Evolutionary conservation across 2,329 filamentous ascomycete genomes (phyloP), one percentile per base, ranked within the genome.

Genomic region (Cadophora gregata): DNA sequence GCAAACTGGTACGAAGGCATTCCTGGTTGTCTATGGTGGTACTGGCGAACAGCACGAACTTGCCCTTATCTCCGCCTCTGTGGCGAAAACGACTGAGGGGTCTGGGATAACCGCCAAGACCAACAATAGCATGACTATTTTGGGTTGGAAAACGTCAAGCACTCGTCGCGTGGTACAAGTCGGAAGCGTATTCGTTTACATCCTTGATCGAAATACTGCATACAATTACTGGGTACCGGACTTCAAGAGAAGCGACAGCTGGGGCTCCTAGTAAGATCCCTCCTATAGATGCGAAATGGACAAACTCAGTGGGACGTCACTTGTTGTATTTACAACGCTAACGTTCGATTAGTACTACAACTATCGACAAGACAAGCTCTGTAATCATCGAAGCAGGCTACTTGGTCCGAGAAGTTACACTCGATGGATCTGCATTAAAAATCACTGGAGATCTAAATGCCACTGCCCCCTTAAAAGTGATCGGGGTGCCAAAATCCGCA

Each of bases 381-480:
- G 81, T 90, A 29, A 86, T 91, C 47, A 75, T 88, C 59, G 85
- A 88, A 56, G 88, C 84, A 0, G 85, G 86, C 25, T 90, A 91
- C 70, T 81, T 92, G 0, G 75, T 90, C 50, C 85, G 89, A 12
- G 86, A 84, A 0, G 87, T 87, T 0, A 80, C 82, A 88, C 77
- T 91, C 87, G 88, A 74, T 89, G 0, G 73, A 83, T 33, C 4
- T 85, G 82, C 1, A 1, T 80, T 94, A 10, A 80, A 84, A 7
- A 75, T 94, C 2, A 86, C 84, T 4, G 91, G 89, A 1, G 91
- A 94, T 72, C 82, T 93, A 70, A 93, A 93, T 71, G 76, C 81
- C 0, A 92, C 90, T 5, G 64, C 62, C 5, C 59, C 33, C n/a
- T 36, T 64, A n/a, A 61, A 93, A 70, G 80, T 93, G 29, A 85